Base-by-base conservation (phyloP, 805 yeast species). In the Candida jianshihensis region DNA sequence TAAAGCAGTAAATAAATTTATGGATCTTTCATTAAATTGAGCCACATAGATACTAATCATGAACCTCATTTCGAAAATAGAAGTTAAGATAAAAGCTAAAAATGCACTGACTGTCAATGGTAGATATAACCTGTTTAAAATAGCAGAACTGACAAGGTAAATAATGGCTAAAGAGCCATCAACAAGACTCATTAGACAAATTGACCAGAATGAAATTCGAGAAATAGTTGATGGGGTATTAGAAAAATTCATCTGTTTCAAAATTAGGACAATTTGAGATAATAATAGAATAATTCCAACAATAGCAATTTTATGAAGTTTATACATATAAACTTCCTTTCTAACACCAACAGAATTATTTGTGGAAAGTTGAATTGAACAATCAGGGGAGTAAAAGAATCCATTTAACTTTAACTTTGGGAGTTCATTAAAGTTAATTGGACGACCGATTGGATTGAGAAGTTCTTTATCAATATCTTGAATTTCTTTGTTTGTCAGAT, bases 311-410 rank as follows among this genome's bases (percentile, higher is more conserved):
- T 39, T 46, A 19, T 49, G 53, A 14, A 41, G 40, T 26, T 41
- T 41, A 21, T 32, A 38, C 5, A 54, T 51, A 25, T 54, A 60
- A 16, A 71, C 66, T 49, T 80, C 89, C 34, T 63, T 57, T 41
- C 78, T 73, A n/a, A 70, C 60, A 1, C 96, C 96, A 12, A 39
- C 37, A 3, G 64, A 57, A 6, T 50, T 43, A 7, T 56, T 54
- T 6, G 71, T 29, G 6, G 59, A 54, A 5, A 85, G 41, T 3
- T 71, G 53, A 3, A 81, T 51, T 0, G 89, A 95, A 64, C 97
- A 89, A 53, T 89, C 95, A 0, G 97, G 97, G 0, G 96, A 86
- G 51, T 84, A 88, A 15, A 86, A 40, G 12, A 86, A 43, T 6
- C 81, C 87, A 2, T 69, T 55, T 9, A 89, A 49, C 22, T 60